These are phyloP conservation scores for Magnolia kwangsiensis DNA, from an alignment of 164 flowering plant species.

Conservation along the genomic window DNA sequence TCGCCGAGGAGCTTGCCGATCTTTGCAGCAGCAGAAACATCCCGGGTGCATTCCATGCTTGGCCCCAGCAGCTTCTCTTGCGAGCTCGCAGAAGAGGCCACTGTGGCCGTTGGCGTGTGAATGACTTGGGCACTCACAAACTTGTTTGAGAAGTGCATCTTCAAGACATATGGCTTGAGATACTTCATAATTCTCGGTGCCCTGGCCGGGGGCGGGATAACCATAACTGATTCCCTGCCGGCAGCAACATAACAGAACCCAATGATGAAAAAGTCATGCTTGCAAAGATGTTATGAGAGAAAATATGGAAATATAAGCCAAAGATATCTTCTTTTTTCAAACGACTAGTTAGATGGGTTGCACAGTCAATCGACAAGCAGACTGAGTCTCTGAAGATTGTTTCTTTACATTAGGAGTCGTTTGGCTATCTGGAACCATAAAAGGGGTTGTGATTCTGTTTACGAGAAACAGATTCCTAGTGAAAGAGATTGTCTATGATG, in stretches of 20 bases:
- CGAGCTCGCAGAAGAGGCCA: constrained; percentile 77
- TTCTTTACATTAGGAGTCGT: no score
- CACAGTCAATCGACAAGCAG: no score
- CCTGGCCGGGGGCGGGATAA: constrained; percentile 66
- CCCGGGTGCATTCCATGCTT: constrained; percentile 55
- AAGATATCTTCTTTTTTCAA: no score
- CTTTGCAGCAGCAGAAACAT: constrained; percentile 79
- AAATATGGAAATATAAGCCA: no score
- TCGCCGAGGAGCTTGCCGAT: constrained; percentile 77
- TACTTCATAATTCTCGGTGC: constrained; percentile 47
- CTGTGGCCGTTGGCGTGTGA: constrained; percentile 77
- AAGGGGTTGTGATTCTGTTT: no score
- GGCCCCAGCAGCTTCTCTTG: constrained; percentile 64
- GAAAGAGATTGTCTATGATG: no score
- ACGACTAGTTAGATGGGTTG: no score
- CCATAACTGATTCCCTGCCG: constrained; percentile 40
- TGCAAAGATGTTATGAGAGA: no score
- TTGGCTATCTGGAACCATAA: no score
- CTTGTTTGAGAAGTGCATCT: constrained; percentile 87
- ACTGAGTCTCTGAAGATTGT: no score
- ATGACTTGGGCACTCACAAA: constrained; percentile 75
- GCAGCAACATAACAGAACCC: not conserved
- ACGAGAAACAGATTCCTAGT: no score
- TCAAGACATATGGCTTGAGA: constrained; percentile 77
- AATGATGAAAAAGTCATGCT: not conserved